These are phyloP conservation scores for Cyathus striatus DNA, from an alignment of 768 basidiomycete genomes.

Conservation along the genomic window DNA sequence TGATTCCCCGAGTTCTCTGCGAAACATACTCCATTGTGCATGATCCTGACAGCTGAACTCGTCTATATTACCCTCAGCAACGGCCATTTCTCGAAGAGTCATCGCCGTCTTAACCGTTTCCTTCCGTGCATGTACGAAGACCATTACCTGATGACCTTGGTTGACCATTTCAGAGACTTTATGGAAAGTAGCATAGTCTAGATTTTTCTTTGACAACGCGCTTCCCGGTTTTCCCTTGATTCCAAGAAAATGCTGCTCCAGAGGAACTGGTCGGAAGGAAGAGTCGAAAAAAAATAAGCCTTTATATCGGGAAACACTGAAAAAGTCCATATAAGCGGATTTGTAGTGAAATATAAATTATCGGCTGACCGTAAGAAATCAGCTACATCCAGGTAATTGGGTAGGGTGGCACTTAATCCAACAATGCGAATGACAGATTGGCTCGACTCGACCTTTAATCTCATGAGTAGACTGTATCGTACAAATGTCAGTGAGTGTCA, in stretches of 20 bases:
- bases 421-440: slow-evolving; percentile 96
- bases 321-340: background rate
- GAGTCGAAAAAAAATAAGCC: slow-evolving; percentile 98
- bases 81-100: slow-evolving; percentile 71
- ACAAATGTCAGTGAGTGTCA: slow-evolving; percentile 13
- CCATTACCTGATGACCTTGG: slow-evolving; percentile 98
- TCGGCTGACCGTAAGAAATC: slow-evolving; percentile 78
- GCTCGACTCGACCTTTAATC: slow-evolving; percentile 80
- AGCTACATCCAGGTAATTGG: slow-evolving; percentile 95
- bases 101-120: slow-evolving; percentile 94
- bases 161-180: slow-evolving; percentile 85
- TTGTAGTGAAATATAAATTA: background rate
- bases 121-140: slow-evolving; percentile 97
- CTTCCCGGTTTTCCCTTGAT: slow-evolving; percentile 85
- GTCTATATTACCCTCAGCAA: slow-evolving; percentile 63
- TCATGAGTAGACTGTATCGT: background rate
- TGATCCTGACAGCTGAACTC: slow-evolving; percentile 82
- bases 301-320: slow-evolving; percentile 76
- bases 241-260: slow-evolving; percentile 96
- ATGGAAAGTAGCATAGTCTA: slow-evolving; percentile 84
- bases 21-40: slow-evolving; percentile 71
- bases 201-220: slow-evolving; percentile 66
- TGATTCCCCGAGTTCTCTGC: slow-evolving; percentile 72
- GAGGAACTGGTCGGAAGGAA: slow-evolving; percentile 92
- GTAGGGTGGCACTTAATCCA: slow-evolving; percentile 92